Evolutionary conservation across 371 early-diverging fungal genomes (phyloP), one percentile per base, ranked within the genome.

Genomic region (Sporodiniella umbellata): DNA sequence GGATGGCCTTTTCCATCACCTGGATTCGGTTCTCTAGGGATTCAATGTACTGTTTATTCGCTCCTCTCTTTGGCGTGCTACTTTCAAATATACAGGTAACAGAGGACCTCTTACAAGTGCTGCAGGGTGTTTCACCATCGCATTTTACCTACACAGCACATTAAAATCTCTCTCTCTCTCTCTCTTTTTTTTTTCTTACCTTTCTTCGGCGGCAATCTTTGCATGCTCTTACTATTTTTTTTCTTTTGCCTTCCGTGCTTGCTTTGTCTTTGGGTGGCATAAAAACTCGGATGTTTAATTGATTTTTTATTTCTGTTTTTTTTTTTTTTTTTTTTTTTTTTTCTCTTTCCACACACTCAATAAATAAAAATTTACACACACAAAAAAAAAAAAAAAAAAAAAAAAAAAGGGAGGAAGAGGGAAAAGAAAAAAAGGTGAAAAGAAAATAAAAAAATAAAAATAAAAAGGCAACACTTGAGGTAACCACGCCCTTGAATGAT

Each of bases 171-270:
- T 21, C 25, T 47, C 26, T 33, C 33, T 28, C 21, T 25, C 33
- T 54, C 23, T 40, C 38, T 38, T 46, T 35, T 26, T 12, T 35
- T n/a, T 19, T 8, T 12, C 38, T 17, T 46, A 62, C 62, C 57
- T 62, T 62, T 56, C 62, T 45, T 48, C 62, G 22, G 35, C 62
- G 28, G 24, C 62, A 62, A 45, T 62, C 62, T 53, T 56, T 62
- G 28, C 62, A 62, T n/a, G 62, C 62, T 25, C 55, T 62, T 18
- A 62, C 62, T 4, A 62, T 62, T 26, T 62, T 62, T 50, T 62
- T 56, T 46, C 62, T 45, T 37, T 62, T 62, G 26, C 26, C 43
- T 43, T 26, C 40, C 17, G 44, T 28, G 15, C 18, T 45, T 47
- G 33, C 26, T 53, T 53, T 53, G 17, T 53, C 53, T 42, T 54